Base-by-base conservation (phyloP, 768 basidiomycete species). In the Lactarius akahatsu region DNA sequence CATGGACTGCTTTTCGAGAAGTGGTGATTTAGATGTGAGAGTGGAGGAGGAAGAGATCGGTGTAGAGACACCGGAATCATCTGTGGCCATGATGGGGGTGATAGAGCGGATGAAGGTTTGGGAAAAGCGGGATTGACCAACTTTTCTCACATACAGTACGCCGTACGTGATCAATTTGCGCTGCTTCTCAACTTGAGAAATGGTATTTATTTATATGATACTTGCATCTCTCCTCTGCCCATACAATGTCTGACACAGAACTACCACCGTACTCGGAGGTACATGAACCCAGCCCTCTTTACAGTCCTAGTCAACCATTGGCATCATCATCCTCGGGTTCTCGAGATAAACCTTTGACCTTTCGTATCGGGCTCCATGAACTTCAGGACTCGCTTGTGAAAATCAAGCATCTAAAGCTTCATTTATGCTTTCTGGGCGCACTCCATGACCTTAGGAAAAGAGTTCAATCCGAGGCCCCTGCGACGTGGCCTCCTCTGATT, bases 31-130 rank as follows among this genome's bases (percentile, higher is more conserved):
- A 0, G 73, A 72, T 2, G 73, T 76, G 64, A 80, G 74, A 41
- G 81, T 80, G 18, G 77, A 68, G 2, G 77, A 72, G 7, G 74
- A 41, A 6, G 76, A 77, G 57, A 73, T 54, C 10, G 77, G 76
- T 11, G 75, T 71, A 10, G 73, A 71, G 11, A 71, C 61, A 30
- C 75, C 73, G 26, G 77, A 73, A 18, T 56, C 60, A 20, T 72
- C 72, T 38, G 73, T 63, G 34, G 74, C 71, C 75, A 77, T 74
- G 57, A 47, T 61, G 54, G 26, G 26, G 20, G 45, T 26, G 50
- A 28, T 52, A 3, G 11, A 26, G 23, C 3, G 26, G 10, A 52
- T 52, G 50, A 26, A 50, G 23, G 11, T 26, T n/a, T 0, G 47
- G 13, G 11, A 52, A 5, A 26, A 13, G 6, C 23, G 23, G 50